These are phyloP conservation scores for Cutaneotrichosporon arboriforme DNA, from an alignment of 1,284 basidiomycete species.

Conservation along the genomic window DNA sequence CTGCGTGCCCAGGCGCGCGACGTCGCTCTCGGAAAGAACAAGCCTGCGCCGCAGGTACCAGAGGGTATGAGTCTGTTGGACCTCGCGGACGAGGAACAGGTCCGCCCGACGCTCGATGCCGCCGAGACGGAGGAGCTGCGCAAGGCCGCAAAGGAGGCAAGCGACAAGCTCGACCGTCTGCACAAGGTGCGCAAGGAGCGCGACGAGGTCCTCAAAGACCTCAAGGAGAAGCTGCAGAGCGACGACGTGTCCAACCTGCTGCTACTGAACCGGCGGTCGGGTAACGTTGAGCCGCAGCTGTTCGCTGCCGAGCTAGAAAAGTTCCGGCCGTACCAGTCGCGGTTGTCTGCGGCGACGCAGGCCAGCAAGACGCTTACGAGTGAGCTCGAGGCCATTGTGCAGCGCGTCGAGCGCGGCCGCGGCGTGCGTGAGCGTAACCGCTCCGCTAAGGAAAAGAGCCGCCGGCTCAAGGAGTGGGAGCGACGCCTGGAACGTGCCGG, in stretches of 20 bases:
- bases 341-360: constrained; percentile 67
- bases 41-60: constrained; percentile 42
- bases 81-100: constrained; percentile 53
- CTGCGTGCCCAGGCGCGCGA: constrained; percentile 66
- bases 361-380: constrained; percentile 68
- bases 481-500: constrained; percentile 66
- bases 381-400: constrained; percentile 64
- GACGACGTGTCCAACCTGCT: constrained; percentile 96
- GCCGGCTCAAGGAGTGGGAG: constrained; percentile 66
- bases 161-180: constrained; percentile 66
- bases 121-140: constrained; percentile 63
- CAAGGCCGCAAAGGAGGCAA: constrained; percentile 66
- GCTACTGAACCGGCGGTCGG: constrained; percentile 81
- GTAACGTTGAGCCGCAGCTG: constrained; percentile 74
- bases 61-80: constrained; percentile 46
- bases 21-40: constrained; percentile 52
- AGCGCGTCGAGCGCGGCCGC: constrained; percentile 65
- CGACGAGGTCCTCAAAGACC: constrained; percentile 77
- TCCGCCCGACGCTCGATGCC: constrained; percentile 46
- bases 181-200: constrained; percentile 80
- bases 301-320: constrained; percentile 94
- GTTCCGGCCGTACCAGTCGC: constrained; percentile 83
- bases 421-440: constrained; percentile 70
- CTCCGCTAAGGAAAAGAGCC: constrained; percentile 63
- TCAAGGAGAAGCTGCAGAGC: constrained; percentile 87